Conservation (phyloP, 305 asterid species). For the Nicotiana rustica region DNA sequence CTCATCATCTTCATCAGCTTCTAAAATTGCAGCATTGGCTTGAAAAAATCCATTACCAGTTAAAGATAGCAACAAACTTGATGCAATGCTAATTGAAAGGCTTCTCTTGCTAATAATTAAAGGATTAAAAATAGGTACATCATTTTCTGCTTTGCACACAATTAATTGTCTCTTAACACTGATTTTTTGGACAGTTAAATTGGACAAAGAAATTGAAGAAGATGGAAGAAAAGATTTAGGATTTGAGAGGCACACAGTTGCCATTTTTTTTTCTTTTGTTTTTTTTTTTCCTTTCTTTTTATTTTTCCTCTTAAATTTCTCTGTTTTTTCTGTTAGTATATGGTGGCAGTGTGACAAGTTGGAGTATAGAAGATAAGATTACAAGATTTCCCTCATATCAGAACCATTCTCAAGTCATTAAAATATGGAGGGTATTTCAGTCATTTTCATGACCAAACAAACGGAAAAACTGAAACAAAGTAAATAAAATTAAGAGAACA, state of each 20-base stretch:
- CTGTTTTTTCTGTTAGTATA: conserved; percentile 29
- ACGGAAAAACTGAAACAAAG: background rate
- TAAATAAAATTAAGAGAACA: no score
- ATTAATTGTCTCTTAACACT: conserved; percentile 43
- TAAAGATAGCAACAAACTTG: conserved; percentile 44
- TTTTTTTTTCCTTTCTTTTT: background rate
- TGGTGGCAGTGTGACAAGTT: conserved; percentile 63
- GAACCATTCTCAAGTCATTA: conserved; percentile 36
- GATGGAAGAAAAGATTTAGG: conserved; percentile 53
- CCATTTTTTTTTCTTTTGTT: conserved; percentile 50
- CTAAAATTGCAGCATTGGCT: conserved; percentile 85
- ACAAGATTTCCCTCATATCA: conserved; percentile 51
- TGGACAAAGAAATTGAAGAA: conserved; percentile 43
- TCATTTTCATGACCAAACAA: conserved; percentile 17
- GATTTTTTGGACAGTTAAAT: conserved; percentile 26
- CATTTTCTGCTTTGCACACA: conserved; percentile 51
- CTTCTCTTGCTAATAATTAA: conserved; percentile 55
- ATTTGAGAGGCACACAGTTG: conserved; percentile 66
- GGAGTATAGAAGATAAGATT: conserved; percentile 64
- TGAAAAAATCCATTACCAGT: conserved; percentile 42
- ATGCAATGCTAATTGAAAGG: conserved; percentile 46
- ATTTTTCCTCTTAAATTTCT: background rate
- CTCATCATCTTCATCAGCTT: conserved; percentile 88
- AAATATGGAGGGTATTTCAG: conserved; percentile 40
- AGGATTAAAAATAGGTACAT: conserved; percentile 43